Conservation (phyloP, 768 basidiomycete genomes). For the Boletus insuetus region DNA sequence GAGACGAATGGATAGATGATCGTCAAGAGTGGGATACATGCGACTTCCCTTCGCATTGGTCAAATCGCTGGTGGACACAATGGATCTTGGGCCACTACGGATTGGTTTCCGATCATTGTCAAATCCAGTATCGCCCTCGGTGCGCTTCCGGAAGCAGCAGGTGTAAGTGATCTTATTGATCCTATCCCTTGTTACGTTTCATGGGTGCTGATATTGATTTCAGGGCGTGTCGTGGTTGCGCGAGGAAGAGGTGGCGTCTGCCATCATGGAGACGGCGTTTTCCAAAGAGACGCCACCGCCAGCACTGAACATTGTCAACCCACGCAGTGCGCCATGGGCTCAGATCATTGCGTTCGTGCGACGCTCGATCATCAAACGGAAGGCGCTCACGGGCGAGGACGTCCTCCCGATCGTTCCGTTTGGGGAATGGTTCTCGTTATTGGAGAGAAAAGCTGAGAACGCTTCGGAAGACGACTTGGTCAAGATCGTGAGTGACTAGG, state of each 20-base stretch:
- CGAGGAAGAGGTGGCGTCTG: conserved; percentile 35
- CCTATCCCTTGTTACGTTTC: background rate
- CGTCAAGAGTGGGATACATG: conserved; percentile 23
- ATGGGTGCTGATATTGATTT: background rate
- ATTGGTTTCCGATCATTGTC: conserved; percentile 48
- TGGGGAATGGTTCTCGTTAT: conserved; percentile 31
- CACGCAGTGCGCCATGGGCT: conserved; percentile 34
- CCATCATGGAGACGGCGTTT: conserved; percentile 31
- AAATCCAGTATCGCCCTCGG: conserved; percentile 30
- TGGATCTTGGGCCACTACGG: conserved; percentile 43
- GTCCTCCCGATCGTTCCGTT: conserved; percentile 34
- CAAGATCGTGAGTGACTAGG: conserved; percentile 26
- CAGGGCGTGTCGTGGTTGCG: conserved; percentile 42
- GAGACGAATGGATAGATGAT: conserved; percentile 19
- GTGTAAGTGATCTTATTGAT: conserved; percentile 27
- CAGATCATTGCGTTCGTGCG: conserved; percentile 27
- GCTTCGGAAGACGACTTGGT: conserved; percentile 27
- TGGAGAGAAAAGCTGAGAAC: conserved; percentile 20
- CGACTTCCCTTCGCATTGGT: conserved; percentile 31
- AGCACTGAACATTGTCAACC: conserved; percentile 39
- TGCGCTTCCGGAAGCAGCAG: conserved; percentile 24
- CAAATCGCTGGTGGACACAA: conserved; percentile 37
- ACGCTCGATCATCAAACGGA: conserved; percentile 18
- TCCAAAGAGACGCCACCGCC: conserved; percentile 12
- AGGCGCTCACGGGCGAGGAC: background rate